Conservation (phyloP, 2,329 filamentous ascomycete species). For the Cryphonectria parasitica region DNA sequence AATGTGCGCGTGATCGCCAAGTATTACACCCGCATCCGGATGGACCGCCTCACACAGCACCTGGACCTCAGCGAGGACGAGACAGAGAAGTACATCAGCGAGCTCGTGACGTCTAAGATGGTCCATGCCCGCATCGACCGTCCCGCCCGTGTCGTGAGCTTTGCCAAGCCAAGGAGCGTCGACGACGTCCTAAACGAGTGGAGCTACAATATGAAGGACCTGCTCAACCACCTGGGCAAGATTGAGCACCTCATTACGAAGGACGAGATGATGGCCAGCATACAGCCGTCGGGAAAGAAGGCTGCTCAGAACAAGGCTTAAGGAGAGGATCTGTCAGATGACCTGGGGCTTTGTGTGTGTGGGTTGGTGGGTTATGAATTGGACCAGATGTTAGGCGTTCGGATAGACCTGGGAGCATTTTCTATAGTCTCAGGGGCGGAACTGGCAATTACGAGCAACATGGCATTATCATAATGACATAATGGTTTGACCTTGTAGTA, state of each 20-base stretch:
- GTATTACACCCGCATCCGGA: constrained; percentile 97
- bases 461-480: constrained; percentile 5
- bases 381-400: constrained; percentile 12
- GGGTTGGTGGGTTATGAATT: constrained; percentile 7
- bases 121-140: constrained; percentile 98
- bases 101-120: constrained; percentile 95
- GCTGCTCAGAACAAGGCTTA: constrained; percentile 21
- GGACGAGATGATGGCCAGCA: constrained; percentile 99
- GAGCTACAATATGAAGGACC: constrained; percentile 83
- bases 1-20: constrained; percentile 97
- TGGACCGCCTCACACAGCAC: constrained; percentile 85
- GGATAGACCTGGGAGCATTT: constrained; percentile 13
- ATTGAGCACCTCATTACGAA: constrained; percentile 99
- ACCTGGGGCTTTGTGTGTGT: neutral
- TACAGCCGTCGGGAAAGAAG: constrained; percentile 63
- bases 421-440: constrained; percentile 7
- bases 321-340: neutral
- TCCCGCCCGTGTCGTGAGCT: constrained; percentile 88
- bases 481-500: neutral
- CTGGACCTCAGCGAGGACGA: constrained; percentile 93
- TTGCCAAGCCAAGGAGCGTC: constrained; percentile 91
- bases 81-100: constrained; percentile 98
- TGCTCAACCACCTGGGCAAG: constrained; percentile 76
- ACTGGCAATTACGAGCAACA: constrained; percentile 11
- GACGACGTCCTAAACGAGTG: constrained; percentile 98